These are phyloP conservation scores for Bodo saltans DNA, from an alignment of 78 protist species.

Conservation along the genomic window DNA sequence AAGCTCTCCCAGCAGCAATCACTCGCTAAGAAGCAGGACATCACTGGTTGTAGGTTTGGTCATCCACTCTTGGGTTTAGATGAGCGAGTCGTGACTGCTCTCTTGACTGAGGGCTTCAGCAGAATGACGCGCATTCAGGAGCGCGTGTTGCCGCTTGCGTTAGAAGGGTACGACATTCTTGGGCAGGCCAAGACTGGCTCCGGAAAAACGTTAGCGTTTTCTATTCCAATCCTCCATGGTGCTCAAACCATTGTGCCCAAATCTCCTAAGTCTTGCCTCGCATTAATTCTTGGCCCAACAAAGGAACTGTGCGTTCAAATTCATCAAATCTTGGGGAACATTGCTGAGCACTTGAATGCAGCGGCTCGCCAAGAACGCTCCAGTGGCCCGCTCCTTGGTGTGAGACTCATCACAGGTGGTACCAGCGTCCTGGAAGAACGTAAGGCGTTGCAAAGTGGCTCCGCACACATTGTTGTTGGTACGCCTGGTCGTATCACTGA, in stretches of 20 bases:
- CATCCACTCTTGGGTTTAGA: background rate
- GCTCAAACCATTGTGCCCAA: background rate
- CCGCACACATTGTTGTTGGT: conserved; percentile 54
- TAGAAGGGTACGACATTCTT: conserved; percentile 82
- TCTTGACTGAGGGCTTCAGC: conserved; percentile 33
- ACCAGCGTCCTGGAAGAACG: conserved; percentile 72
- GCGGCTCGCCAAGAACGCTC: background rate
- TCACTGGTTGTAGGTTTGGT: background rate
- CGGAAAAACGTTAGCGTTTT: conserved; percentile 95
- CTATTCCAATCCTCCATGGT: conserved; percentile 76
- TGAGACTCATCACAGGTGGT: conserved; percentile 70
- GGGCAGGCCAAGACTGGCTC: conserved; percentile 96
- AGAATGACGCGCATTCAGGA: conserved; percentile 87
- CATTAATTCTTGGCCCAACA: conserved; percentile 79
- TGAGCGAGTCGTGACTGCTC: background rate
- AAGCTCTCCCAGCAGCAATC: background rate
- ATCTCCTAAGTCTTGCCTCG: conserved; percentile 54
- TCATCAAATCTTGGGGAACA: conserved; percentile 54
- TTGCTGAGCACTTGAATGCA: background rate
- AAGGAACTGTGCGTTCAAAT: conserved; percentile 94
- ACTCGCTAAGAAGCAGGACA: background rate
- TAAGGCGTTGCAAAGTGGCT: conserved; percentile 54
- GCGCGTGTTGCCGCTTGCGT: conserved; percentile 73
- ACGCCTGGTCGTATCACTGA: conserved; percentile 82
- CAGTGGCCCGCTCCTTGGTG: too few species aligned